phyloP scores from a whole-genome alignment of 148 eudicot species.

The Heliamphora exappendiculata region DNA sequence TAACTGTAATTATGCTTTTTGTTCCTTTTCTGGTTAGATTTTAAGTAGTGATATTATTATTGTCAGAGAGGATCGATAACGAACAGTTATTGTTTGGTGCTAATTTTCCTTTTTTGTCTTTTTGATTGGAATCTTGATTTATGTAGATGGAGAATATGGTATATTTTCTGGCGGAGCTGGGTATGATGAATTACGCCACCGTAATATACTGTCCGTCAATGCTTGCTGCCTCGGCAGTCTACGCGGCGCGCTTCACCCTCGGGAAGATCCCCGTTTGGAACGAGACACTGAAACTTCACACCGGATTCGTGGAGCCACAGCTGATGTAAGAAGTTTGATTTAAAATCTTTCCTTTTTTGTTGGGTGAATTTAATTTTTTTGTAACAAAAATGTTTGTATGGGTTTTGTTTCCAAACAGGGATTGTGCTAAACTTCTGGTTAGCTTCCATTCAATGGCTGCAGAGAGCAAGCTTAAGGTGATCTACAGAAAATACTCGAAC shows the following conservation, averaged over 20 bases:
- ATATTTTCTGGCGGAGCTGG: conserved; percentile 69
- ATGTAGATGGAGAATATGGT: conserved; percentile 61
- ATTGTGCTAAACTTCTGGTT: conserved; percentile 66
- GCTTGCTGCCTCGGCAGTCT: conserved; percentile 90
- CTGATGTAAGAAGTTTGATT: conserved; percentile 30
- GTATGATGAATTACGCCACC: conserved; percentile 52
- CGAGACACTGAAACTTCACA: conserved; percentile 60
- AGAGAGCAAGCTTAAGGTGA: conserved; percentile 45
- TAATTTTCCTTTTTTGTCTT: not conserved
- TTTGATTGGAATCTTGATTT: not conserved
- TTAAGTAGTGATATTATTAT: no score
- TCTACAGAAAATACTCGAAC: conserved; percentile 55
- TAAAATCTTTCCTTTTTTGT: not conserved
- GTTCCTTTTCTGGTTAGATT: no score
- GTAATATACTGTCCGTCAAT: conserved; percentile 50
- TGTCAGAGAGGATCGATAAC: no score
- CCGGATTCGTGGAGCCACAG: conserved; percentile 63
- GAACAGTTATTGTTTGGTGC: not conserved
- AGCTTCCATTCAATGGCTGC: conserved; percentile 45
- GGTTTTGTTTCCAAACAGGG: conserved; percentile 24
- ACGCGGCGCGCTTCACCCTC: conserved; percentile 62
- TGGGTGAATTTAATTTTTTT: not conserved
- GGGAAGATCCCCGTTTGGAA: conserved; percentile 64
- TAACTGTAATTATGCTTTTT: no score
- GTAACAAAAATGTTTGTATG: no score